phyloP scores from a whole-genome alignment of 768 basidiomycete species.

The Suillus paluster region DNA sequence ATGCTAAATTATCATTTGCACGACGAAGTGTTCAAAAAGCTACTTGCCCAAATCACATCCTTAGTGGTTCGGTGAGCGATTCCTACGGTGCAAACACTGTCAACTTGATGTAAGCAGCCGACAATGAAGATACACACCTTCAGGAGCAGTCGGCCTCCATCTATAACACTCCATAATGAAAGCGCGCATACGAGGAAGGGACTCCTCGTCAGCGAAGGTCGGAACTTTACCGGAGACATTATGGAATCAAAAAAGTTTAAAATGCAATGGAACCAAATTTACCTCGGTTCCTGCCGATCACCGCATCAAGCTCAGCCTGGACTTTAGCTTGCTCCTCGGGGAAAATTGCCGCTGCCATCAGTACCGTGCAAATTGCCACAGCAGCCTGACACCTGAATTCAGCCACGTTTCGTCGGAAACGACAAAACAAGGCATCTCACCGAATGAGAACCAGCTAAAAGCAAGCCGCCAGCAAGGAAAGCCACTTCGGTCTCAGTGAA shows the following conservation, averaged over 20 bases:
- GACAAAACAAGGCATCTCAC: slow-evolving; percentile 19
- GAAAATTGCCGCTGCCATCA: slow-evolving; percentile 53
- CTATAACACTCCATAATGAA: slow-evolving; percentile 40
- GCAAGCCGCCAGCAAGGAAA: slow-evolving; percentile 61
- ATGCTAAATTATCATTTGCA: neutral
- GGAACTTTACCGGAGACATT: slow-evolving; percentile 30
- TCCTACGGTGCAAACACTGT: slow-evolving; percentile 5
- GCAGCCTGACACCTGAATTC: slow-evolving; percentile 39
- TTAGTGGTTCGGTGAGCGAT: slow-evolving; percentile 19
- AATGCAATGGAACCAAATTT: neutral
- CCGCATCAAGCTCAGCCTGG: slow-evolving; percentile 54
- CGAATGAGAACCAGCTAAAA: slow-evolving; percentile 61
- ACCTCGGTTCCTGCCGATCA: slow-evolving; percentile 43
- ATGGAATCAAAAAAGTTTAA: neutral
- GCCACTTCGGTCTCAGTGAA: slow-evolving; percentile 56
- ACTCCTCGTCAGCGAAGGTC: slow-evolving; percentile 35
- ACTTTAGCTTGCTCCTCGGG: slow-evolving; percentile 53
- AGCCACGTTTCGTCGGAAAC: neutral
- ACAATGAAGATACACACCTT: slow-evolving; percentile 16
- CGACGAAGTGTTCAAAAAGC: neutral
- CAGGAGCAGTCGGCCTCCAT: slow-evolving; percentile 35
- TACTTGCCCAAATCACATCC: slow-evolving; percentile 21
- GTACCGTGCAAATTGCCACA: slow-evolving; percentile 49
- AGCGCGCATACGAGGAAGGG: slow-evolving; percentile 35
- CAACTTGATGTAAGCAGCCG: neutral